phyloP scores from a whole-genome alignment of 2,329 filamentous ascomycete genomes.

The Aspergillus sp. region DNA sequence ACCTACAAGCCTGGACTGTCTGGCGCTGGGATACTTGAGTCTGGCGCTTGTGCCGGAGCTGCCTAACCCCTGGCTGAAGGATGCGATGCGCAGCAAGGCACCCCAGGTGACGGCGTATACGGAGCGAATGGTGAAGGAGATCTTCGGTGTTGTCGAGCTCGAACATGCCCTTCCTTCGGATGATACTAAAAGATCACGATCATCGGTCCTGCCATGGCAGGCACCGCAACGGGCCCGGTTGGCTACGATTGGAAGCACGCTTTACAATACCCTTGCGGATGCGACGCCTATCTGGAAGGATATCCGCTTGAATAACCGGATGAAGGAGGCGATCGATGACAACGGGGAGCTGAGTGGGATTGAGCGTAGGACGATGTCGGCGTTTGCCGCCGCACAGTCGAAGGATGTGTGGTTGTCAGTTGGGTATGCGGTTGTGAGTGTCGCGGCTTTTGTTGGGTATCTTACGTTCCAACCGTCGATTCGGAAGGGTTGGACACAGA shows the following conservation, averaged over 20 bases:
- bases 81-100: conserved; percentile 56
- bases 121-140: conserved; percentile 38
- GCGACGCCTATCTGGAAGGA: conserved; percentile 40
- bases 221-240: conserved; percentile 35
- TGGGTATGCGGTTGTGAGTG: conserved; percentile 36
- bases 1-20: conserved; percentile 72
- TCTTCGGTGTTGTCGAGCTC: conserved; percentile 39
- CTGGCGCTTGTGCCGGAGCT: conserved; percentile 67
- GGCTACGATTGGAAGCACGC: conserved; percentile 34
- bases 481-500: not conserved
- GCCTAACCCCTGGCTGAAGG: conserved; percentile 63
- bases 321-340: conserved; percentile 35
- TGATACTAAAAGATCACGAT: conserved; percentile 16
- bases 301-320: conserved; percentile 39
- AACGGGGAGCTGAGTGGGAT: conserved; percentile 26
- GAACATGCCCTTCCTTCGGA: conserved; percentile 23
- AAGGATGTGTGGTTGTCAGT: conserved; percentile 41
- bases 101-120: conserved; percentile 49
- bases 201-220: conserved; percentile 40
- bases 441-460: conserved; percentile 41
- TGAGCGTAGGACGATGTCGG: conserved; percentile 30
- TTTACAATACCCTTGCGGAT: conserved; percentile 39
- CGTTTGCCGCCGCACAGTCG: conserved; percentile 27
- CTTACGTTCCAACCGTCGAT: conserved; percentile 22
- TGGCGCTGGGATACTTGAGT: conserved; percentile 76